Percentiles rank a stretch among this genome's conserved stretches.
These are phyloP conservation scores for Phytopythium chamaehyphon DNA, from an alignment of 352 stramenopile species.

Conservation along the genomic window DNA sequence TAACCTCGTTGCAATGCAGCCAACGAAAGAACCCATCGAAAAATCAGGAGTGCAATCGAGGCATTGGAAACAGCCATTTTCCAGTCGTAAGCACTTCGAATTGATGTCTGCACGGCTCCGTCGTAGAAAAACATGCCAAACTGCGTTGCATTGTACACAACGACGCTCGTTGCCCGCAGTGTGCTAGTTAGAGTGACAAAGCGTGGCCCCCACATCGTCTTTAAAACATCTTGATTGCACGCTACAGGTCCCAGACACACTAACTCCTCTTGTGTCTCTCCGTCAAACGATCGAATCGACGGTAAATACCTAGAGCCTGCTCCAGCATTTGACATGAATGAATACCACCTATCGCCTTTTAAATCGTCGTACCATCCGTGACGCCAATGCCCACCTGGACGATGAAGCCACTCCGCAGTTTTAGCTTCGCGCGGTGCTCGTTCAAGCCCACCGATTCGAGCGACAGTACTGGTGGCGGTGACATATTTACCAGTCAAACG, in stretches of 20 bases:
- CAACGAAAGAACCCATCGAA: too few species aligned
- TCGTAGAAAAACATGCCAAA: too few species aligned
- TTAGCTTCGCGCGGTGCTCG: background rate
- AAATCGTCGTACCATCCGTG: conserved; percentile 25
- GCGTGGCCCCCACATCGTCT: background rate
- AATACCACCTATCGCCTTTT: conserved; percentile 17
- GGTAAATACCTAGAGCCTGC: too few species aligned
- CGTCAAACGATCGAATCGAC: background rate
- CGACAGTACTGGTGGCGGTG: background rate
- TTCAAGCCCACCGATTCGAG: conserved; percentile 11
- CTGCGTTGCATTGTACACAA: too few species aligned
- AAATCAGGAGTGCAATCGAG: too few species aligned
- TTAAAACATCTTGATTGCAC: background rate
- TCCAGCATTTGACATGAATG: conserved; percentile 5
- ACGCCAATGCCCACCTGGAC: conserved; percentile 13
- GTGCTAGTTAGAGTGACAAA: too few species aligned
- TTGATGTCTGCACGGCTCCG: too few species aligned
- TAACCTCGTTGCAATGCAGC: too few species aligned
- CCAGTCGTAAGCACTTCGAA: too few species aligned
- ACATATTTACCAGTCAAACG: conserved; percentile 5
- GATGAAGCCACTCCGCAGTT: conserved; percentile 12
- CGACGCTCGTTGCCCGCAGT: too few species aligned
- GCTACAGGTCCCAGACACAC: too few species aligned
- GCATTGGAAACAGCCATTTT: too few species aligned
- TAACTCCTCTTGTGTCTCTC: background rate